Percentiles rank a stretch among this genome's conserved stretches.
Evolutionary conservation across 768 basidiomycete genomes (phyloP).

Genomic region (Agaricus blazei): DNA sequence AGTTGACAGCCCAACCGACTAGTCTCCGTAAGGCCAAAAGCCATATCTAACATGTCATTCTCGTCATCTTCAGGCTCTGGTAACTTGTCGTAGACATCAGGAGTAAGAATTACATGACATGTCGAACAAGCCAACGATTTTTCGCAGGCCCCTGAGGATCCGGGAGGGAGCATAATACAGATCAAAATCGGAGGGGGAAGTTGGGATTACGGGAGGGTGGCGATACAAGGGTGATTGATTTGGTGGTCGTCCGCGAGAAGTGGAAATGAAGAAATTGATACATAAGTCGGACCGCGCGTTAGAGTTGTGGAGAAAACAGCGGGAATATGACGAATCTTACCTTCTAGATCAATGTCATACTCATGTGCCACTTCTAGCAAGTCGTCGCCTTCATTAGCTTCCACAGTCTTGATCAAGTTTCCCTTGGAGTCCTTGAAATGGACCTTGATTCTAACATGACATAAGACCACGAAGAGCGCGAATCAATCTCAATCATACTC

Average conservation of each 20-base stretch:
- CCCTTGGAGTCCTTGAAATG: conserved; percentile 91
- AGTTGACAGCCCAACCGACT: conserved; percentile 80
- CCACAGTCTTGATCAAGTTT: conserved; percentile 75
- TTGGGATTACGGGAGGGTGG: neutral
- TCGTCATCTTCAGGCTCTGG: conserved; percentile 97
- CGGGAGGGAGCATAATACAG: neutral
- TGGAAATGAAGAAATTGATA: neutral
- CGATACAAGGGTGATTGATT: neutral
- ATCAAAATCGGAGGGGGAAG: neutral
- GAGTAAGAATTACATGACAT: conserved; percentile 86
- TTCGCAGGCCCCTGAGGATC: conserved; percentile 82
- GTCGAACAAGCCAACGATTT: conserved; percentile 96
- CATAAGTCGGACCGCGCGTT: neutral
- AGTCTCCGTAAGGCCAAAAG: conserved; percentile 94
- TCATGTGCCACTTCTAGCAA: conserved; percentile 89
- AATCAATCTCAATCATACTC: neutral
- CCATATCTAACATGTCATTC: conserved; percentile 98
- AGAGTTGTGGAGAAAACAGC: neutral
- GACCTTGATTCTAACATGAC: conserved; percentile 67
- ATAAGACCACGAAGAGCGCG: neutral
- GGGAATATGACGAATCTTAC: conserved; percentile 33
- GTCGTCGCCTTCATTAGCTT: conserved; percentile 93
- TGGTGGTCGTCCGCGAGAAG: neutral
- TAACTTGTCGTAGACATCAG: conserved; percentile 78
- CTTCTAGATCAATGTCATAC: conserved; percentile 94